Evolutionary conservation across 495 filamentous ascomycete genomes (phyloP).

Genomic region (Penicillium ochrochloron): DNA sequence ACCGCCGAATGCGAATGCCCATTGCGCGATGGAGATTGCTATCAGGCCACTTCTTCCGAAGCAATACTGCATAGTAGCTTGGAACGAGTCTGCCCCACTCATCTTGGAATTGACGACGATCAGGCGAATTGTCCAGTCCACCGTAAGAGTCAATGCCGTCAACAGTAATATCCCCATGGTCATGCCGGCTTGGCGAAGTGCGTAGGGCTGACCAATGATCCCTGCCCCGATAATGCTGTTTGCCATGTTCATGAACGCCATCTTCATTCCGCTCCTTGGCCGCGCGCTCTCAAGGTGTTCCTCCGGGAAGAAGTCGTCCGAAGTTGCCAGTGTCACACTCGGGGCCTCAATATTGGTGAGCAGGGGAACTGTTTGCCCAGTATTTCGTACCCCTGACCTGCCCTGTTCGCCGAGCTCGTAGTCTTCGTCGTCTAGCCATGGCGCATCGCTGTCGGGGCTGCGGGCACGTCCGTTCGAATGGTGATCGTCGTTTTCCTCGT

Average conservation of each 20-base stretch:
- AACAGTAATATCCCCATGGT: constrained; percentile 78
- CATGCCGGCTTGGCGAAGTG: constrained; percentile 87
- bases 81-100: constrained; percentile 88
- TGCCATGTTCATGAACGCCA: constrained; percentile 98
- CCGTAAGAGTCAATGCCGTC: constrained; percentile 75
- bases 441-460: constrained; percentile 42
- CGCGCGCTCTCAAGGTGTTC: constrained; percentile 63
- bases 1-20: constrained; percentile 97
- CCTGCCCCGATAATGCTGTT: constrained; percentile 98
- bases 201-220: constrained; percentile 97
- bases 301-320: constrained; percentile 62
- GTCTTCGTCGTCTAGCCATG: constrained; percentile 63
- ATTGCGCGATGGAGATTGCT: constrained; percentile 89
- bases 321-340: constrained; percentile 76
- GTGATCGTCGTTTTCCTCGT: constrained; percentile 32
- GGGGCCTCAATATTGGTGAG: constrained; percentile 88
- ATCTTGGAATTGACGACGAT: constrained; percentile 97
- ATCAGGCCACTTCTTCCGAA: constrained; percentile 87
- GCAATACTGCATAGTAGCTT: constrained; percentile 92
- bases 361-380: constrained; percentile 68
- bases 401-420: constrained; percentile 42
- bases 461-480: constrained; percentile 43
- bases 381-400: constrained; percentile 26
- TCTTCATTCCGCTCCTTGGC: constrained; percentile 67
- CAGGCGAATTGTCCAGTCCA: constrained; percentile 95